These are phyloP conservation scores for Leucogyrophana mollusca DNA, from an alignment of 768 basidiomycete species.

Conservation along the genomic window DNA sequence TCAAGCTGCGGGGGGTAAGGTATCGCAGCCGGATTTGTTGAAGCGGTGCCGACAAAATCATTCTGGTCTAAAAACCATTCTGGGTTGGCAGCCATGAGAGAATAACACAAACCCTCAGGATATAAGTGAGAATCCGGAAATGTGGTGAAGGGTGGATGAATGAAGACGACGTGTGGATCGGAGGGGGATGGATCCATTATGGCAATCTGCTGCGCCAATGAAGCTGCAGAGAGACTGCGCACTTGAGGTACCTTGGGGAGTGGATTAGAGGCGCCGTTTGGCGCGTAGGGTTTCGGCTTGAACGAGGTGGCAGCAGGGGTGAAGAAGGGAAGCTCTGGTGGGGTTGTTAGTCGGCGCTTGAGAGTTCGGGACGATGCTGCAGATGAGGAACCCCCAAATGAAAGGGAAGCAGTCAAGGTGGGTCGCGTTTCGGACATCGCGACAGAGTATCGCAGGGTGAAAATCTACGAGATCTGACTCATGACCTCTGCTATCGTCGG, in stretches of 20 bases:
- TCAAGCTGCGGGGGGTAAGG: constrained; percentile 76
- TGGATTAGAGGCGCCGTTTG: constrained; percentile 27
- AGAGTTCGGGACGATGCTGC: constrained; percentile 26
- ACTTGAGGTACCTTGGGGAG: constrained; percentile 24
- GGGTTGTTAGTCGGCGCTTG: constrained; percentile 49
- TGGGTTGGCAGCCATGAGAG: constrained; percentile 68
- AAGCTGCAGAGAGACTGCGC: constrained; percentile 22
- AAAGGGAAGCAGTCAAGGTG: constrained; percentile 15
- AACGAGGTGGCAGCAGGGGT: constrained; percentile 62
- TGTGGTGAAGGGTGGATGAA: constrained; percentile 69
- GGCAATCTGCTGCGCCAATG: constrained; percentile 45
- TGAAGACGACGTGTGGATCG: constrained; percentile 68
- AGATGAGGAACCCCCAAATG: constrained; percentile 27
- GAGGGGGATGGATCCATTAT: constrained; percentile 66
- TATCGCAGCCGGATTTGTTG: constrained; percentile 51
- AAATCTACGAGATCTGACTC: constrained; percentile 1
- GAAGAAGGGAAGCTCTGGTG: constrained; percentile 59
- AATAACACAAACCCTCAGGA: constrained; percentile 70
- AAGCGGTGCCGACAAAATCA: constrained; percentile 55
- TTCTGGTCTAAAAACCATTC: constrained; percentile 77
- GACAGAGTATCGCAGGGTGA: constrained; percentile 1
- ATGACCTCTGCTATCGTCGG: not conserved
- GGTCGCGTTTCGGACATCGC: constrained; percentile 19
- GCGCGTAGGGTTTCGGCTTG: constrained; percentile 63
- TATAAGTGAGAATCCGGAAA: constrained; percentile 63